Conservation (phyloP, 139 green algal species). For the Chlamydomonas urium region DNA sequence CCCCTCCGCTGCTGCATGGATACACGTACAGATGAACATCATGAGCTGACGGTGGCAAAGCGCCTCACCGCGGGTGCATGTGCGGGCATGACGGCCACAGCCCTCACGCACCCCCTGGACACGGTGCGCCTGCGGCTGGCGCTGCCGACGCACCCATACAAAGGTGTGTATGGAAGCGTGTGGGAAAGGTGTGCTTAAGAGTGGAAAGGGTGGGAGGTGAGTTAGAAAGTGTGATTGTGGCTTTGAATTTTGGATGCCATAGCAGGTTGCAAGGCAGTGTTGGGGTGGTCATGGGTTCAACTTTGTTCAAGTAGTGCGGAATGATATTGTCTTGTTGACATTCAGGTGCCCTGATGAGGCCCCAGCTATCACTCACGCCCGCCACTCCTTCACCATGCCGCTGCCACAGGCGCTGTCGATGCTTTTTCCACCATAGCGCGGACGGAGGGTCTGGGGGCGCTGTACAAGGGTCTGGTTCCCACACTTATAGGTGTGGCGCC, state of each 20-base stretch:
- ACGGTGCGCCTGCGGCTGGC: conserved; percentile 81
- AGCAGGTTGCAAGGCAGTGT: too few species aligned
- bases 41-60: conserved; percentile 62
- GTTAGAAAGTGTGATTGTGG: too few species aligned
- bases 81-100: conserved; percentile 92
- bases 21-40: conserved; percentile 40
- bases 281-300: too few species aligned
- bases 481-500: conserved; percentile 92
- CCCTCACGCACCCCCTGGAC: conserved; percentile 94
- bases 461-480: conserved; percentile 80
- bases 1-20: too few species aligned
- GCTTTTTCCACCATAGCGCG: conserved; percentile 54
- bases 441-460: conserved; percentile 64
- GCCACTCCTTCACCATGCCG: too few species aligned
- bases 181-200: too few species aligned
- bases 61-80: conserved; percentile 76
- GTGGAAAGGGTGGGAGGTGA: too few species aligned
- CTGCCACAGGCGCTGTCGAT: conserved; percentile 62
- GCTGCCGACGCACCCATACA: conserved; percentile 73
- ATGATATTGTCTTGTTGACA: too few species aligned
- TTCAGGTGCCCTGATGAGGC: too few species aligned
- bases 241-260: not conserved
- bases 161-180: conserved; percentile 34
- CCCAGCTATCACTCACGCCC: too few species aligned
- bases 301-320: too few species aligned